Percentiles rank a stretch among this genome's conserved stretches.
phyloP scores from a whole-genome alignment of 2,329 filamentous ascomycete genomes.

The Claviceps maximensis region DNA sequence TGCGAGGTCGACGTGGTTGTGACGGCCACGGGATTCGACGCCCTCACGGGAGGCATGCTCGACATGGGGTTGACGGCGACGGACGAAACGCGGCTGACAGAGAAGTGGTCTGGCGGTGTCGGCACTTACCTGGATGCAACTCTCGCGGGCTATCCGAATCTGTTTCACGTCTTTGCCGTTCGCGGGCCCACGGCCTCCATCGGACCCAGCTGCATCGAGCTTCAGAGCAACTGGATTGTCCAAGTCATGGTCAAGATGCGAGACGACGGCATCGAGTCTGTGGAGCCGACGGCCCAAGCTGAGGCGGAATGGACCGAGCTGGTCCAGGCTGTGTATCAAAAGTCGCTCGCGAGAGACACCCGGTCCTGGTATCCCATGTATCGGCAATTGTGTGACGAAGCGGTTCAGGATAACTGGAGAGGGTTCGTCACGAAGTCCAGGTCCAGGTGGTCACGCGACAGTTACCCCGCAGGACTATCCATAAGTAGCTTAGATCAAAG shows the following conservation, averaged over 20 bases:
- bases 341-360: not conserved
- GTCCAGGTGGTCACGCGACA: not conserved
- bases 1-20: constrained; percentile 31
- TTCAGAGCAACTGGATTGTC: constrained; percentile 5
- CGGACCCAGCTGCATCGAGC: constrained; percentile 8
- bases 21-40: constrained; percentile 30
- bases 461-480: no score
- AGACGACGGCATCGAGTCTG: not conserved
- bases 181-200: constrained; percentile 8
- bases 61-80: not conserved
- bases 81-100: not conserved
- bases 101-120: not conserved
- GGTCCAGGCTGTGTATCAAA: not conserved
- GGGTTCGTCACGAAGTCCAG: not conserved
- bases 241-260: not conserved
- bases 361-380: not conserved
- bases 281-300: not conserved
- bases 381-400: not conserved
- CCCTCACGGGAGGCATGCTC: not conserved
- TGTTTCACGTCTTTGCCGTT: constrained; percentile 5
- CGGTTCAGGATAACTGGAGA: not conserved
- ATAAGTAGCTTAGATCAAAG: no score
- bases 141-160: not conserved
- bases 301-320: not conserved
- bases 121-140: not conserved